Evolutionary conservation across 371 early-diverging fungal species (phyloP).

Genomic region (Coemansia sp.): DNA sequence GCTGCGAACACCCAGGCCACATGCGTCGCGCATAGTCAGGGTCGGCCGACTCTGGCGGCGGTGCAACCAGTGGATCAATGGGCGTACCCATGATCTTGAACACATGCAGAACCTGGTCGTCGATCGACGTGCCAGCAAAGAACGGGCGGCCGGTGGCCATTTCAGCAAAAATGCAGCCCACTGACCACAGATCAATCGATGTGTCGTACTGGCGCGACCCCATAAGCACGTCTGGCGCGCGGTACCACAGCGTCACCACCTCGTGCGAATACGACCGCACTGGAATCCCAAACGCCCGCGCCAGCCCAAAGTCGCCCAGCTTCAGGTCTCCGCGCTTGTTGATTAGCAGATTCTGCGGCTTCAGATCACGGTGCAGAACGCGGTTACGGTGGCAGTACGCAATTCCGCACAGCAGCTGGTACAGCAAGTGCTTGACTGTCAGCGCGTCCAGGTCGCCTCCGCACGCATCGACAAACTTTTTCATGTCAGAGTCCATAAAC

Average conservation of each 20-base stretch:
- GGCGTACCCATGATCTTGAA: slow-evolving; percentile 92
- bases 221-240: slow-evolving; percentile 99
- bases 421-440: slow-evolving; percentile 65
- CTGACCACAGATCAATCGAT: slow-evolving; percentile 99
- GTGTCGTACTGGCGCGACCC: slow-evolving; percentile 96
- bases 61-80: slow-evolving; percentile 82
- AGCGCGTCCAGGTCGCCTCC: slow-evolving; percentile 75
- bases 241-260: slow-evolving; percentile 92
- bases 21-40: slow-evolving; percentile 47
- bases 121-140: slow-evolving; percentile 90
- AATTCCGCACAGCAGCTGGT: slow-evolving; percentile 58
- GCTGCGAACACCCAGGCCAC: slow-evolving; percentile 91
- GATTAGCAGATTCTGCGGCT: slow-evolving; percentile 66
- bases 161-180: slow-evolving; percentile 91
- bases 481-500: slow-evolving; percentile 92
- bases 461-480: slow-evolving; percentile 84
- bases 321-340: slow-evolving; percentile 86
- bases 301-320: slow-evolving; percentile 96
- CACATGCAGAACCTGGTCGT: slow-evolving; percentile 86
- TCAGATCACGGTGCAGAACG: slow-evolving; percentile 57
- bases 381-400: slow-evolving; percentile 58
- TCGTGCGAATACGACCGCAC: slow-evolving; percentile 97
- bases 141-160: slow-evolving; percentile 91
- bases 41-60: slow-evolving; percentile 22
- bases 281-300: slow-evolving; percentile 95